phyloP scores from a whole-genome alignment of 306 rosid species.

The Myrica gale region DNA sequence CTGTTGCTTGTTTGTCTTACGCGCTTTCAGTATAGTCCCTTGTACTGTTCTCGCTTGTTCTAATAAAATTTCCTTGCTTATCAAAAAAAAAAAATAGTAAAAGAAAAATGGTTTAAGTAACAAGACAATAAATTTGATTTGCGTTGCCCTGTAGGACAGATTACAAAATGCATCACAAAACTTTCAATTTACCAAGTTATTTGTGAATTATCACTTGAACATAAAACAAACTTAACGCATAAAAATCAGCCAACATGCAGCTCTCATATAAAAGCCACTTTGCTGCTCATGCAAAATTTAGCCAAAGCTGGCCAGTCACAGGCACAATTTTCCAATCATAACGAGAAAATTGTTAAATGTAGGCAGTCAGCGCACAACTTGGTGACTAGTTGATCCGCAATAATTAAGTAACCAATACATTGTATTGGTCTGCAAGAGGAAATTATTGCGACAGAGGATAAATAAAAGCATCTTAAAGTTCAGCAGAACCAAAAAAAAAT shows the following conservation, averaged over 20 bases:
- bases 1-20: no score
- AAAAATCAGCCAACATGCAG: not conserved
- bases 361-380: not conserved
- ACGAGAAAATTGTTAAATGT: not conserved
- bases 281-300: not conserved
- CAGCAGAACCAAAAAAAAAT: not conserved
- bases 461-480: not conserved
- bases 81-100: no score
- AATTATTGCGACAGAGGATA: not conserved
- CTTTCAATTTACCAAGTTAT: conserved; percentile 5
- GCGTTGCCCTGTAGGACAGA: not conserved
- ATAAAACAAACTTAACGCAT: not conserved
- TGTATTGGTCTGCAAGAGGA: not conserved
- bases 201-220: not conserved
- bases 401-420: not conserved
- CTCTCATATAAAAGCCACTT: not conserved
- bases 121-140: not conserved
- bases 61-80: no score
- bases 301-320: not conserved
- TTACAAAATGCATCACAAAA: not conserved
- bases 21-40: no score
- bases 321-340: not conserved
- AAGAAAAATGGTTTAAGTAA: not conserved
- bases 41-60: no score
- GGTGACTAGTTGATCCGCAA: not conserved